Base-by-base conservation (phyloP, 1,284 basidiomycete species). In the Papiliotrema nemorosa region DNA sequence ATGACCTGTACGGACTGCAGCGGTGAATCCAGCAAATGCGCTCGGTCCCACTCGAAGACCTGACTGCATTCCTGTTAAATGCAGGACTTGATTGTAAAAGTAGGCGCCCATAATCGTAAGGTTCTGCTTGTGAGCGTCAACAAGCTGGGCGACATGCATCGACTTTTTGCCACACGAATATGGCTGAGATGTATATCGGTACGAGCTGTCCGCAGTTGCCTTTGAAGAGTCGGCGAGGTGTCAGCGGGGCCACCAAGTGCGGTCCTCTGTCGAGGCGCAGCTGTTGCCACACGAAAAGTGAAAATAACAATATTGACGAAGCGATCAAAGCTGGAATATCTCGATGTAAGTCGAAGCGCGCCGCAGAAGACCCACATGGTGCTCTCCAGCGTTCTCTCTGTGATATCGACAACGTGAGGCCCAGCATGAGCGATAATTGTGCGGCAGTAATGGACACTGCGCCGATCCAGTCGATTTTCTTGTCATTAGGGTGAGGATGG, bases 61-160 rank as follows among this genome's bases (percentile, higher is more conserved):
- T 3, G 44, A 27, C 24, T 54, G 16, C 13, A 42, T 35, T 2
- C 52, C 48, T n/a, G 24, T 29, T 16, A 47, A 25, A 16, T 34
- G 44, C 9, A 54, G 49, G 20, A 51, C 45, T 20, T 54, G 31
- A 16, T 24, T 27, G 33, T 54, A 54, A 14, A 47, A 50, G 35
- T 46, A 54, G 7, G 49, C 43, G 1, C 36, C 49, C 5, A 36
- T 42, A 6, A 47, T 44, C 4, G 34, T 45, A 3, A 54, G 40
- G 18, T 40, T 45, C 53, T 54, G 41, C 10, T 20, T 10, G 20
- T n/a, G 18, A 22, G n/a, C n/a, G 14, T 10, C 13, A 18, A 10
- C 10, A 24, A 2, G 35, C 34, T 12, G 20, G 29, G 33, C 21
- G 35, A 38, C 47, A 42, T 27, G 49, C 51, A 33, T 53, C 51